phyloP scores from a whole-genome alignment of 2,329 filamentous ascomycete genomes.

The Phyllosticta citribraziliensis region DNA sequence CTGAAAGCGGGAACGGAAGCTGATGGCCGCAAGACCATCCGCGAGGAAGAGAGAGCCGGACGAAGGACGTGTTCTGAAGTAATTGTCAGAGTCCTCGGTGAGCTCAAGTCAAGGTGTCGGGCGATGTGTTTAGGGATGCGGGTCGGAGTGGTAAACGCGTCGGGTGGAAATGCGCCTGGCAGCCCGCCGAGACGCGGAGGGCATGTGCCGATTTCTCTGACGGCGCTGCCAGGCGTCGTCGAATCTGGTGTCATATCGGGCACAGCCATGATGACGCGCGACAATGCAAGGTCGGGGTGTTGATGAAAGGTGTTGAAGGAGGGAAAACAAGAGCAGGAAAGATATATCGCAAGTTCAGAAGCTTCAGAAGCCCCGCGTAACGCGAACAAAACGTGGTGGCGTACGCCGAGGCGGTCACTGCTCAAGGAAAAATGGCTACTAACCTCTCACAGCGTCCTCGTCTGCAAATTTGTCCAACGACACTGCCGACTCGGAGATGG shows the following conservation, averaged over 20 bases:
- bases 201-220: background rate
- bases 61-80: constrained; percentile 30
- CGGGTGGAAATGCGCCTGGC: background rate
- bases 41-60: constrained; percentile 28
- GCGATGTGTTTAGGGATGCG: background rate
- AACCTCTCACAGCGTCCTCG: constrained; percentile 34
- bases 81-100: background rate
- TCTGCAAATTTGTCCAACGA: constrained; percentile 32
- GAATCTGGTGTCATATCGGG: background rate
- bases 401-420: background rate
- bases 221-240: background rate
- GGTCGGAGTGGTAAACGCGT: background rate
- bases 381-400: background rate
- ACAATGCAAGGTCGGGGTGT: background rate
- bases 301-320: background rate
- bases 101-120: background rate
- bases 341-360: background rate
- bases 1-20: background rate
- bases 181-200: background rate
- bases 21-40: background rate
- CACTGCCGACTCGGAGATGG: constrained; percentile 32
- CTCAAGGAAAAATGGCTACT: constrained; percentile 11
- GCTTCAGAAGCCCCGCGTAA: background rate
- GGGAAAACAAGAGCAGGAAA: background rate
- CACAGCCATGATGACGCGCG: background rate